Conservation (phyloP, 805 yeast species). For the Wickerhamomyces subpelliculosus region DNA sequence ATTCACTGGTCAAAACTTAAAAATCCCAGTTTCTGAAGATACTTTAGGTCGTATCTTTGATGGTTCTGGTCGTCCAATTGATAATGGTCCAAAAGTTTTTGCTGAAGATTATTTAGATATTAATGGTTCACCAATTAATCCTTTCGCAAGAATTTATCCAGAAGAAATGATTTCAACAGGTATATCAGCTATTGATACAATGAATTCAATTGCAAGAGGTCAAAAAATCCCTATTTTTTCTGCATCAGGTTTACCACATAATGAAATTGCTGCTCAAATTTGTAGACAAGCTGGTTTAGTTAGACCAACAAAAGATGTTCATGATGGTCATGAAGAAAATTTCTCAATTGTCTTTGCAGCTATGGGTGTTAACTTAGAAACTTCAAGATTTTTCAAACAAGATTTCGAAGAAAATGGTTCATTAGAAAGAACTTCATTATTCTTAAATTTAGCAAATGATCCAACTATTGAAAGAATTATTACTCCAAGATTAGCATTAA, state of each 20-base stretch:
- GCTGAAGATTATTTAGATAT: slow-evolving; percentile 98
- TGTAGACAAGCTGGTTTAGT: slow-evolving; percentile 99
- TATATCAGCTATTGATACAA: slow-evolving; percentile 95
- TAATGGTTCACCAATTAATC: slow-evolving; percentile 98
- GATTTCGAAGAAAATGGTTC: slow-evolving; percentile 99
- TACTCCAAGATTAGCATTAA: slow-evolving; percentile 97
- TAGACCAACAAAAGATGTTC: slow-evolving; percentile 98
- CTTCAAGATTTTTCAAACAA: slow-evolving; percentile 97
- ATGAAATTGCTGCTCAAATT: slow-evolving; percentile 99
- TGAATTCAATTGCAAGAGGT: slow-evolving; percentile 99
- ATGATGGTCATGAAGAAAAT: slow-evolving; percentile 99
- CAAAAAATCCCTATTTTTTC: slow-evolving; percentile 99
- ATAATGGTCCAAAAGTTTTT: slow-evolving; percentile 95
- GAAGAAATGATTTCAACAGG: slow-evolving; percentile 99
- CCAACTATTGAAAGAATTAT: slow-evolving; percentile 99
- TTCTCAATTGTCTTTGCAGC: slow-evolving; percentile 99
- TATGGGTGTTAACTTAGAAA: slow-evolving; percentile 99
- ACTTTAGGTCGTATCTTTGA: slow-evolving; percentile 96
- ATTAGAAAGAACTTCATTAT: slow-evolving; percentile 93
- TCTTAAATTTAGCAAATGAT: slow-evolving; percentile 96
- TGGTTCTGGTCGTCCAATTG: slow-evolving; percentile 98
- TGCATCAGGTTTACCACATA: slow-evolving; percentile 98
- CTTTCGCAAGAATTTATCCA: slow-evolving; percentile 96
- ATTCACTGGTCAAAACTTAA: slow-evolving; percentile 91
- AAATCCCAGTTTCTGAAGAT: slow-evolving; percentile 93